A percentile compares a stretch with the other conserved stretches of the same genome.
phyloP scores from a whole-genome alignment of 2,329 filamentous ascomycete species.

The Microsporum ferrugineum region DNA sequence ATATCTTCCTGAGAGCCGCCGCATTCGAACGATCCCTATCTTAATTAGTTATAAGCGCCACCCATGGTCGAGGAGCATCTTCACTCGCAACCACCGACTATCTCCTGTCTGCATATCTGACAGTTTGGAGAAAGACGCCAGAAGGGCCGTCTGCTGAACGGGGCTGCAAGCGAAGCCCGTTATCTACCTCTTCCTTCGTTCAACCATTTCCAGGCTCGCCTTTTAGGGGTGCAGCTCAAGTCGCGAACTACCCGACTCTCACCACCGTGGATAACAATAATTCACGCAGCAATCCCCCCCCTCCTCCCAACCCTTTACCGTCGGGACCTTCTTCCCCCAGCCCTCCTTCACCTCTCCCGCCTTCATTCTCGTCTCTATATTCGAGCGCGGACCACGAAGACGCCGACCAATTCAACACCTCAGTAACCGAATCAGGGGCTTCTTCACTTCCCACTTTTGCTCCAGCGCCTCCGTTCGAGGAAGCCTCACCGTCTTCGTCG shows the following conservation, averaged over 20 bases:
- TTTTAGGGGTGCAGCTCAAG: conserved; percentile 35
- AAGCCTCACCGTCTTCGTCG: conserved; percentile 34
- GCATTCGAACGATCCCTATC: background rate
- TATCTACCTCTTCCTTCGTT: background rate
- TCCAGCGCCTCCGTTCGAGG: conserved; percentile 41
- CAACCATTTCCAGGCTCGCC: conserved; percentile 25
- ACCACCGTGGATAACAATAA: conserved; percentile 31
- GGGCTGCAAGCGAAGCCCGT: background rate
- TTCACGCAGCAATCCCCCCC: conserved; percentile 24
- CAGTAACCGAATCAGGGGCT: conserved; percentile 39
- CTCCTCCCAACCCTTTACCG: conserved; percentile 28
- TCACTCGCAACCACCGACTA: background rate
- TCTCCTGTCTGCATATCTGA: background rate
- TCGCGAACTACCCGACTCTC: conserved; percentile 18
- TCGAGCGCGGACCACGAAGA: conserved; percentile 37
- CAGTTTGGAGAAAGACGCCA: background rate
- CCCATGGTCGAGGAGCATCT: background rate
- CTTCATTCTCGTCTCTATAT: conserved; percentile 54
- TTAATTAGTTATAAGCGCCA: background rate
- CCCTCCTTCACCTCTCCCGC: conserved; percentile 45
- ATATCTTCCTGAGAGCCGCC: background rate
- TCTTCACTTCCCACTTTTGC: conserved; percentile 40
- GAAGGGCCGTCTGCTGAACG: background rate
- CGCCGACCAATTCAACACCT: conserved; percentile 29
- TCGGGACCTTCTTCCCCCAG: conserved; percentile 35